Base-by-base conservation (phyloP, 208 protist genomes). In the Crithidia sp. region DNA sequence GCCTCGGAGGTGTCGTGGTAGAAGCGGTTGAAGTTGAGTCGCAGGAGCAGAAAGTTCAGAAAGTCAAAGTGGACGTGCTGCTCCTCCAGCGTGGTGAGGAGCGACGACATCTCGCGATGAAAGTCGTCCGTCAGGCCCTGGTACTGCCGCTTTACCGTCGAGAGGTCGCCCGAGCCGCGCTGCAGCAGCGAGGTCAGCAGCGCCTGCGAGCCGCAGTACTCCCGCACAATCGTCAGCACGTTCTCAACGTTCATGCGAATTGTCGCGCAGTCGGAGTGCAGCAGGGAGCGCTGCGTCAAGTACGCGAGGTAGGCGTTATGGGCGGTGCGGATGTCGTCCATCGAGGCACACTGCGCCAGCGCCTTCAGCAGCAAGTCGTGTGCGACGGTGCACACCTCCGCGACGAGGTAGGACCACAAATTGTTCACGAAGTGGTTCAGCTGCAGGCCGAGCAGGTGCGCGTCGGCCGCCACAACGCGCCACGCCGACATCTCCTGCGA, bases 241-340 rank as follows among this genome's bases (percentile, higher is more conserved):
- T 87, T 87, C 72, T 89, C 84, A 70, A 92, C 86, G 61, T 92
- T 92, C 76, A 88, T 82, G 55, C 87, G 81, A 16, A 92, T 89
- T 37, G 81, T 75, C n/a, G 84, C 74, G 65, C 87, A 92, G 49
- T 92, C 84, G 12, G 67, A 74, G 62, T 87, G 87, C 50, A 92
- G 74, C 41, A 92, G 79, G 6, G 78, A 92, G 55, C 84, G 83
- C 69, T 88, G 75, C 4, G 87, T 92, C 14, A 92, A 73, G 65
- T 89, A 87, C 19, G 83, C 78, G 49, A 92, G 69, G 52, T 89
- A 92, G 17, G 82, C 72, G 40, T 81, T 82, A 59, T 92, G 87
- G 7, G 82, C 87, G 16, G 69, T 67, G 43, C 87, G 87, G 53
- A 92, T 68, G 67, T 92, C 87, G 73, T 92, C 87, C 47, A 92